Conservation (phyloP, 2,329 filamentous ascomycete genomes). For the Colletotrichum simmondsii region DNA sequence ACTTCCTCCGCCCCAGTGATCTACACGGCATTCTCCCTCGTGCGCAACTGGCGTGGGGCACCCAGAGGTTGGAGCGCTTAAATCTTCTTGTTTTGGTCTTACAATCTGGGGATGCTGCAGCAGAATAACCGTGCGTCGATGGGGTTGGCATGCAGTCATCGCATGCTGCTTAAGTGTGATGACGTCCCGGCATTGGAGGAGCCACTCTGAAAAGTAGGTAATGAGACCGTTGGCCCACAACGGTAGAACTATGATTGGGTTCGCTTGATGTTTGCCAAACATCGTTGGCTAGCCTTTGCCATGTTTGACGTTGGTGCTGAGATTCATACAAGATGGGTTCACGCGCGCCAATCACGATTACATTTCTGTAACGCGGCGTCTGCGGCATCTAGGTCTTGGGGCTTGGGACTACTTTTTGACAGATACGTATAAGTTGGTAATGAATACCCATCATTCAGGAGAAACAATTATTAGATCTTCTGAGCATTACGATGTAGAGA, state of each 20-base stretch:
- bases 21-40: background rate
- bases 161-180: background rate
- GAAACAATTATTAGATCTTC: background rate
- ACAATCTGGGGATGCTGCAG: background rate
- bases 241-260: background rate
- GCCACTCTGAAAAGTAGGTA: background rate
- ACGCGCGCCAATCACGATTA: background rate
- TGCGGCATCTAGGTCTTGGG: background rate
- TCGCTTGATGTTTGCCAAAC: background rate
- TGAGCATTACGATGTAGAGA: background rate
- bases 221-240: background rate
- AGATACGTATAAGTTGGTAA: background rate
- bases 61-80: background rate
- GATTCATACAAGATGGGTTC: no score
- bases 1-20: background rate
- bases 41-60: background rate
- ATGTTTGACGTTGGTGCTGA: no score
- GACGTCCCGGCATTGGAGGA: conserved; percentile 14
- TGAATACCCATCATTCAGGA: background rate
- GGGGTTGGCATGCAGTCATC: background rate
- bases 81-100: background rate
- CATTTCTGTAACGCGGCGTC: background rate
- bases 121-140: background rate
- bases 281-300: background rate
- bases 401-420: background rate